Evolutionary conservation across 768 basidiomycete species (phyloP).

Genomic region (Tulasnella sp.): DNA sequence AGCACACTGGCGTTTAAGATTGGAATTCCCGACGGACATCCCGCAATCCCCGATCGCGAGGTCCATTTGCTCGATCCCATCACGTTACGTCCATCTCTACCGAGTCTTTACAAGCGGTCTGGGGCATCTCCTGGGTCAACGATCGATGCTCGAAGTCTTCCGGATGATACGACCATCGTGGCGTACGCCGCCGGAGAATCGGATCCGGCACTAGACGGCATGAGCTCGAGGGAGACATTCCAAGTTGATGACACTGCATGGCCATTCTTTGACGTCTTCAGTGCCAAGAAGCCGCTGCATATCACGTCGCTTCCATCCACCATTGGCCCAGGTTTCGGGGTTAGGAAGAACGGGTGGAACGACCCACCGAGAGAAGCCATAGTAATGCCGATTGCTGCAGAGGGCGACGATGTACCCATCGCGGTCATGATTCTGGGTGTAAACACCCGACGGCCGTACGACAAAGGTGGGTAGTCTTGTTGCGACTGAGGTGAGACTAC

Average conservation of each 20-base stretch:
- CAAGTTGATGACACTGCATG: background rate
- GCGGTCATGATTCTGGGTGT: constrained; percentile 22
- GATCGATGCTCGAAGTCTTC: background rate
- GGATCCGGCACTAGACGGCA: constrained; percentile 7
- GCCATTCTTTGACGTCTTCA: constrained; percentile 11
- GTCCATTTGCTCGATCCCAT: constrained; percentile 1
- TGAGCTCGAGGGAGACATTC: background rate
- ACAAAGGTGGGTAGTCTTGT: constrained; percentile 8
- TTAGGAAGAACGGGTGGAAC: constrained; percentile 17
- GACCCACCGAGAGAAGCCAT: constrained; percentile 19
- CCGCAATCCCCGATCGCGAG: constrained; percentile 7
- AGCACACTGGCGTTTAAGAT: constrained; percentile 15
- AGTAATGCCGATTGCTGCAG: constrained; percentile 19
- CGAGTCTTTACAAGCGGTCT: background rate
- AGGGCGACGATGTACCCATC: constrained; percentile 15
- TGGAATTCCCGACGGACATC: constrained; percentile 15
- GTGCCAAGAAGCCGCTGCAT: background rate
- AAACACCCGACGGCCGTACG: constrained; percentile 22
- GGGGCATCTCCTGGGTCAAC: background rate
- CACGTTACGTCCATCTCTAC: background rate
- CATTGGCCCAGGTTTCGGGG: background rate
- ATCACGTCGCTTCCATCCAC: background rate
- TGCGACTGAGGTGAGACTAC: background rate
- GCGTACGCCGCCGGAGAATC: constrained; percentile 14
- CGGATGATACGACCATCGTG: constrained; percentile 1